A percentile compares a stretch with the other conserved stretches of the same genome.
Conservation (phyloP, 306 rosid species). For the Pterocarpus macrocarpus region DNA sequence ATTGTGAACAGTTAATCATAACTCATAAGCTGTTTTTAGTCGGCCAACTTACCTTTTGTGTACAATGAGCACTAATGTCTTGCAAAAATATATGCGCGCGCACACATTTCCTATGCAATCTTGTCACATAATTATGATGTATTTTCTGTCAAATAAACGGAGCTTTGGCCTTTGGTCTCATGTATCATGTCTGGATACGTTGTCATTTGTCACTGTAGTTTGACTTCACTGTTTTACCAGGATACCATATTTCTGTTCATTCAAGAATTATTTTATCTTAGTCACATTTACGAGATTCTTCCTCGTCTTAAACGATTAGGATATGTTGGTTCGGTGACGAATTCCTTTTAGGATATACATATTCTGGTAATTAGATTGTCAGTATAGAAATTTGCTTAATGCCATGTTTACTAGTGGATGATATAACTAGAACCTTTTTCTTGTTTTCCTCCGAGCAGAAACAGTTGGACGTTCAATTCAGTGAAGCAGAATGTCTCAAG, state of each 20-base stretch:
- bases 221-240: neutral
- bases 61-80: neutral
- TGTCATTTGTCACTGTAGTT: neutral
- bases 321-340: neutral
- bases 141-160: conserved; percentile 5
- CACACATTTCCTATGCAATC: neutral
- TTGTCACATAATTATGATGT: neutral
- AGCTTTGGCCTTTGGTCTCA: neutral
- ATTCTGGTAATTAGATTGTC: conserved; percentile 20
- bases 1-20: neutral
- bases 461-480: conserved; percentile 61
- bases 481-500: conserved; percentile 90
- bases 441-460: conserved; percentile 63
- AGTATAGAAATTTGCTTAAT: conserved; percentile 8
- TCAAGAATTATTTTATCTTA: neutral
- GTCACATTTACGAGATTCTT: neutral
- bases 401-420: neutral
- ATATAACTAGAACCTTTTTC: conserved; percentile 36
- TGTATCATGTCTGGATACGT: neutral
- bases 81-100: neutral
- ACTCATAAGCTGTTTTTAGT: neutral
- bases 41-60: neutral
- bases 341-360: conserved; percentile 30
- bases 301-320: neutral
- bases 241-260: neutral